Base-by-base conservation (phyloP, 2,329 filamentous ascomycete genomes). In the Hymenoscyphus fructigenus region DNA sequence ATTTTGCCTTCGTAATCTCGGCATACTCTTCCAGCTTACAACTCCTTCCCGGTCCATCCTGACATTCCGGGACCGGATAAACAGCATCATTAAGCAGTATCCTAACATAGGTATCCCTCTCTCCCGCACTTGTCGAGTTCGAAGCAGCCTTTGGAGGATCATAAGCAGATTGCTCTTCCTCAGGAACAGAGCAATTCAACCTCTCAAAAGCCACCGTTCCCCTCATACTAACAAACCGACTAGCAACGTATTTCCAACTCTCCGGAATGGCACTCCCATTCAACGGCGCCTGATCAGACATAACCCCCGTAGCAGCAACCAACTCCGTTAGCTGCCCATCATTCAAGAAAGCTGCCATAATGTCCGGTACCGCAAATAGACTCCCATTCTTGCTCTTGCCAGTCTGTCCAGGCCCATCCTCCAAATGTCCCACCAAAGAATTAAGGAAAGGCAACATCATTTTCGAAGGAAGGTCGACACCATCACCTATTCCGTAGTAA, bases 301-400 rank as follows among this genome's bases (percentile, higher is more conserved):
- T 89, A 1, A 89, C 81, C 0, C 88, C 88, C 17, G 83, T 82
- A 5, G 83, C 82, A 1, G 85, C 82, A 0, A 84, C 81, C 6
- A 90, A 77, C 75, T 90, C 83, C 59, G 83, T 86, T 50, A 90
- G 80, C 70, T 90, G 88, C 3, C 87, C 87, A 69, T 90, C 88
- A 66, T 90, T 89, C 44, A 87, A 77, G 73, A 91, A 91, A 0
- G 81, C 81, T 59, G 86, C 82, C 12, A 89, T 79, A 23, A 91
- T 77, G 50, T 81, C 83, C 5, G 86, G 86, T 0, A 88, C 72
- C 2, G 74, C 71, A 67, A 84, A 87, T 0, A 71, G 73, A 4
- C 76, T 77, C 5, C 83, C 82, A 29, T 84, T 80, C 3, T 76
- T 75, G 14, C 76, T 78, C 1, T 75, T 80, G 44, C 85, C 86